Base-by-base conservation (phyloP, 768 basidiomycete species). In the Sarcodon aspratus region DNA sequence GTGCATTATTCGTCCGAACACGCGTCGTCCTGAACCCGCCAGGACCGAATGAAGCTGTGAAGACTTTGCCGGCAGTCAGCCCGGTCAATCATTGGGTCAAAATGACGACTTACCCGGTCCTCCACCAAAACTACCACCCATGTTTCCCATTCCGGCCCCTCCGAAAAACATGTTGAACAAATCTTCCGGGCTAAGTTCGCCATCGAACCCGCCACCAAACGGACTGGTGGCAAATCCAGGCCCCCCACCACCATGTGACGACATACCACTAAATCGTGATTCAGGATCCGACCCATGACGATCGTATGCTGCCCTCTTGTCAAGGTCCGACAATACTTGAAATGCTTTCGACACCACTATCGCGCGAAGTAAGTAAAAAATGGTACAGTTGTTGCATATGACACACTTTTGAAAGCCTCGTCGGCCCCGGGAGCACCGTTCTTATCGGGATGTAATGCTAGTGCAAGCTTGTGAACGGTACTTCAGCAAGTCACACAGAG, bases 81-180 rank as follows among this genome's bases (percentile, higher is more conserved):
- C 27, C 36, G 44, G 45, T 27, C 56, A 1, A 54, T 57, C 34
- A 60, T 62, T 48, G 17, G 31, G 13, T 42, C 7, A n/a, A 42
- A 48, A 36, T n/a, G 32, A 37, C 45, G 50, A 53, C 32, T 48
- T 52, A 50, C 57, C 55, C 18, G 51, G 51, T 18, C 46, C 48
- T 21, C 55, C 40, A 27, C 40, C 40, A 17, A 15, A 15, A 42
- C 40, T 27, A 9, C 75, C 71, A n/a, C 80, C 77, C 61, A 80
- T 76, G 33, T 67, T 66, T 21, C 74, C 78, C 49, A 71, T 74
- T 1, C 75, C 73, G 15, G 73, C 78, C 18, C 85, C 85, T 13
- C 91, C 91, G 63, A 98, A 98, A 78, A 98, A 96, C 87, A 95
- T 93, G 61, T 97, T 95, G 71, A 98, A 98, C 49, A 98, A 62